Percentiles rank a stretch among this genome's conserved stretches.
Conservation (phyloP, 2,329 filamentous ascomycete species). For the Emmonsiellopsis sp. region DNA sequence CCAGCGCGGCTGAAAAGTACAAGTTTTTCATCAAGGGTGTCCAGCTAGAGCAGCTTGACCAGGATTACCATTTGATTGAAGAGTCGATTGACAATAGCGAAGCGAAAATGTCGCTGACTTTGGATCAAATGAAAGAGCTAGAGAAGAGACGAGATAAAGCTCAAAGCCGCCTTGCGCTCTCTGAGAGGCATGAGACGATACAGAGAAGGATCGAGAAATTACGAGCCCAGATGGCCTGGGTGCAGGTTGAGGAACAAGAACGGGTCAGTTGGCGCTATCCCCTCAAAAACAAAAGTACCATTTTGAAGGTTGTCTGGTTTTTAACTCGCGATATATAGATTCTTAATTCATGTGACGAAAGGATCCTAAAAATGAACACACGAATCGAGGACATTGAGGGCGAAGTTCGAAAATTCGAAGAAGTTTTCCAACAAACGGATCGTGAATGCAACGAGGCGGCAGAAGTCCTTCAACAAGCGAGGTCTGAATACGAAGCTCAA, state of each 20-base stretch:
- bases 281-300: neutral
- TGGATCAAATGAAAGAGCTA: constrained; percentile 56
- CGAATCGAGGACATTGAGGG: constrained; percentile 42
- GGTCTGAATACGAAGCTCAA: constrained; percentile 35
- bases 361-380: constrained; percentile 30
- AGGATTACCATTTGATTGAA: constrained; percentile 78
- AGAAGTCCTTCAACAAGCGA: constrained; percentile 35
- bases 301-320: neutral
- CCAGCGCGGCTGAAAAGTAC: constrained; percentile 78
- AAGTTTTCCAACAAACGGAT: constrained; percentile 37
- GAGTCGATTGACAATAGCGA: constrained; percentile 68
- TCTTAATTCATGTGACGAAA: constrained; percentile 26
- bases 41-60: constrained; percentile 82
- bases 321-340: constrained; percentile 17
- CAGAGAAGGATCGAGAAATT: constrained; percentile 52
- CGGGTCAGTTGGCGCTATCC: constrained; percentile 21
- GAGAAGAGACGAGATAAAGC: constrained; percentile 53
- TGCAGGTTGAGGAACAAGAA: constrained; percentile 73
- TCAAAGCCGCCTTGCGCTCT: constrained; percentile 53
- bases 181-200: constrained; percentile 58
- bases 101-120: constrained; percentile 51
- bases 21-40: constrained; percentile 94
- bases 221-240: constrained; percentile 69
- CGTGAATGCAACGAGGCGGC: constrained; percentile 30
- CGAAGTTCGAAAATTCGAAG: constrained; percentile 36